Conservation (phyloP, 495 filamentous ascomycete genomes). For the Neurospora pannonica region DNA sequence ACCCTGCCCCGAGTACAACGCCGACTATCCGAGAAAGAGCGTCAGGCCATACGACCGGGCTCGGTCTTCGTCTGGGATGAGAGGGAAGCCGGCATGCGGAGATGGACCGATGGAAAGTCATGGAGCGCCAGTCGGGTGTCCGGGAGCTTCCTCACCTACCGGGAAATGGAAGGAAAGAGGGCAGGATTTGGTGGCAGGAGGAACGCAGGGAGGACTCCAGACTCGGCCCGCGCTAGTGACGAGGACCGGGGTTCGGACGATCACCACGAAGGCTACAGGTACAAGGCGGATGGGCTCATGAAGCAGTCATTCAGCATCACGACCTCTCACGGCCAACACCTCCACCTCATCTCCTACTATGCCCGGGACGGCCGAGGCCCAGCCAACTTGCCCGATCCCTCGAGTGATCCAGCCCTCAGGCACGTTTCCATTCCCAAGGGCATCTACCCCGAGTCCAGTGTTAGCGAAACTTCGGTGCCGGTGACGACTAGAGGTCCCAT, state of each 20-base stretch:
- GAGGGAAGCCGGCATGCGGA: constrained; percentile 92
- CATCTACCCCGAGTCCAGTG: constrained; percentile 95
- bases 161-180: constrained; percentile 98
- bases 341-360: constrained; percentile 96
- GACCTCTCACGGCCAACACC: constrained; percentile 76
- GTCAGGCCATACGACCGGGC: constrained; percentile 85
- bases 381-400: constrained; percentile 64
- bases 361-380: constrained; percentile 62
- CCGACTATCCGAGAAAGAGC: constrained; percentile 90
- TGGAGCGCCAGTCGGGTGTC: constrained; percentile 98
- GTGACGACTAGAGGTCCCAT: constrained; percentile 39
- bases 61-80: constrained; percentile 99
- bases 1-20: constrained; percentile 86
- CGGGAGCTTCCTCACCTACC: constrained; percentile 92
- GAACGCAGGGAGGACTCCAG: constrained; percentile 65
- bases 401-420: constrained; percentile 68
- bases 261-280: constrained; percentile 91
- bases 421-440: constrained; percentile 79
- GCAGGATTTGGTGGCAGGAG: constrained; percentile 45
- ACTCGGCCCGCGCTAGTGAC: constrained; percentile 69
- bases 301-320: constrained; percentile 99
- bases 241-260: constrained; percentile 57
- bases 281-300: constrained; percentile 95
- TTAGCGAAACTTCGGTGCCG: constrained; percentile 61
- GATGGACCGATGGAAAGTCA: constrained; percentile 98